Conservation (phyloP, 148 eudicot genomes). For the Selenicereus undatus region DNA sequence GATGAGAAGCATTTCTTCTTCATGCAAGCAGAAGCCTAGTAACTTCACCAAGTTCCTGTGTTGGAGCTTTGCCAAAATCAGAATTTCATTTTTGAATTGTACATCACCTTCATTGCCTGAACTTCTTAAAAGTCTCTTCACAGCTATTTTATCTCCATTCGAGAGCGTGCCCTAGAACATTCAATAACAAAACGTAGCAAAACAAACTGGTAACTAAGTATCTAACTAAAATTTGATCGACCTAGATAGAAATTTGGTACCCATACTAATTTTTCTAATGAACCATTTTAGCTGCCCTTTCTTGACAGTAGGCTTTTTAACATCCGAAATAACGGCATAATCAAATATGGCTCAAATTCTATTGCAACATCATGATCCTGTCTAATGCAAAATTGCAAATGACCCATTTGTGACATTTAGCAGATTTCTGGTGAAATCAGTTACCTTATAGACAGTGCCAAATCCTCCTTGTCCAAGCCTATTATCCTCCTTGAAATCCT, state of each 20-base stretch:
- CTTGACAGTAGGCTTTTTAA: too few relatives aligned
- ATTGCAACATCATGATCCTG: neutral
- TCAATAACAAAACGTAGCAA: neutral
- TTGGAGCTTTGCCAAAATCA: slow-evolving; percentile 25
- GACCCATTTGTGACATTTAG: neutral
- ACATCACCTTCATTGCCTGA: slow-evolving; percentile 20
- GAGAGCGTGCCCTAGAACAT: slow-evolving; percentile 19
- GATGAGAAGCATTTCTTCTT: slow-evolving; percentile 30
- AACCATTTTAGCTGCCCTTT: too few relatives aligned
- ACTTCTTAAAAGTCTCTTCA: slow-evolving; percentile 22
- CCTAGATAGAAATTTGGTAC: neutral
- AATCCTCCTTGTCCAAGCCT: slow-evolving; percentile 63
- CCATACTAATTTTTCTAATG: too few relatives aligned
- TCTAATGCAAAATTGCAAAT: neutral
- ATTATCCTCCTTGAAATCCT: slow-evolving; percentile 38
- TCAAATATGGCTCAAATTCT: neutral
- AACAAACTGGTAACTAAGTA: neutral
- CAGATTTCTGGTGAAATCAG: neutral
- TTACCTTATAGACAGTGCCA: slow-evolving; percentile 54
- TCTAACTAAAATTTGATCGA: neutral
- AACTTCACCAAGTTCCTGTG: slow-evolving; percentile 30
- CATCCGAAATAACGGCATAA: too few relatives aligned
- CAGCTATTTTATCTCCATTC: slow-evolving; percentile 27
- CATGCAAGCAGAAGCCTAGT: slow-evolving; percentile 28
- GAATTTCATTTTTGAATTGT: slow-evolving; percentile 30